Evolutionary conservation across 2,329 filamentous ascomycete genomes (phyloP).

Genomic region (Phaeosphaeria sp.): DNA sequence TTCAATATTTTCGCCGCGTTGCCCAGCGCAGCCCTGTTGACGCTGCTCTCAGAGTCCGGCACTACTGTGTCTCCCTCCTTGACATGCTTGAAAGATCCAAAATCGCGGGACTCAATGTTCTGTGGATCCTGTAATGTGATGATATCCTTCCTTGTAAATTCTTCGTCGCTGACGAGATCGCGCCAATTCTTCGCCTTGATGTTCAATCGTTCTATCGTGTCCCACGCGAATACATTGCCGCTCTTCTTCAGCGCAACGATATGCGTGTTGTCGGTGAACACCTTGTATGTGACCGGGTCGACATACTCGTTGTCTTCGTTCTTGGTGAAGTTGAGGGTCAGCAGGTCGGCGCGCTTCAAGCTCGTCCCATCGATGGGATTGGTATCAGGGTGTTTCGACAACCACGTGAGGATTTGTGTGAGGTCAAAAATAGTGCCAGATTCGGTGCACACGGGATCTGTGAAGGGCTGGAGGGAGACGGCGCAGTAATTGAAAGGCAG

Average conservation of each 20-base stretch:
- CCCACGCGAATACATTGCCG: constrained; percentile 95
- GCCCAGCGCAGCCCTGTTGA: constrained; percentile 83
- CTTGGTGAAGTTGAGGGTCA: constrained; percentile 89
- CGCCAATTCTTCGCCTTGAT: constrained; percentile 96
- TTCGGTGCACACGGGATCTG: constrained; percentile 88
- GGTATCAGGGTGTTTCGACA: constrained; percentile 90
- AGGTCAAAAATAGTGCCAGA: constrained; percentile 93
- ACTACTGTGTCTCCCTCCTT: constrained; percentile 82
- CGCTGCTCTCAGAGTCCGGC: constrained; percentile 70
- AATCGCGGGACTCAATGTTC: constrained; percentile 80
- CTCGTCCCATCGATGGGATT: constrained; percentile 87
- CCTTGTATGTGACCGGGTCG: constrained; percentile 96
- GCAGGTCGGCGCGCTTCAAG: constrained; percentile 80
- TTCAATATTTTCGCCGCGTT: constrained; percentile 83
- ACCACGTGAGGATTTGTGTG: constrained; percentile 91
- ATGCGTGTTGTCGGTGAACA: constrained; percentile 97
- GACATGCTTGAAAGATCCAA: constrained; percentile 88
- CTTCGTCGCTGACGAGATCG: constrained; percentile 85
- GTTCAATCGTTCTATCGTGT: constrained; percentile 93
- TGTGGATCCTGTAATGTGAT: constrained; percentile 97
- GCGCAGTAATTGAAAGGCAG: constrained; percentile 99
- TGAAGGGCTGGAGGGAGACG: constrained; percentile 92
- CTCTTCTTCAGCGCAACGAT: constrained; percentile 86
- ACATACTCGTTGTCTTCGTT: constrained; percentile 92
- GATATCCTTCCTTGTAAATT: constrained; percentile 89